Conservation (phyloP, 306 rosid genomes). For the Quercus cerris region DNA sequence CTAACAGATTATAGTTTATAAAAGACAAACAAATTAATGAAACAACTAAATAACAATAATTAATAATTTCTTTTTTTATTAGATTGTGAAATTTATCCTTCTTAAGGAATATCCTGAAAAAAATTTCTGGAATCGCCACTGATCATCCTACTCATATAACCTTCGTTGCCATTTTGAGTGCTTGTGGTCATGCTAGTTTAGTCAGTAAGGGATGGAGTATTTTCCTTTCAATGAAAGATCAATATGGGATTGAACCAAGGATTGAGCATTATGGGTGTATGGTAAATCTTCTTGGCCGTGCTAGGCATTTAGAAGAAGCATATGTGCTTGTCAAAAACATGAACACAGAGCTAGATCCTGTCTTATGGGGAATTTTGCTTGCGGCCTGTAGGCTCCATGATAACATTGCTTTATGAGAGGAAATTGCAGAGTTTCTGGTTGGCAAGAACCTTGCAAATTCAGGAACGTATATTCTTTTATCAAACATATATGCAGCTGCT, state of each 20-base stretch:
- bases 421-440: conserved; percentile 64
- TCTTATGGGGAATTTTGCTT: conserved; percentile 79
- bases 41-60: too few relatives aligned
- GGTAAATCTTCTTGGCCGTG: conserved; percentile 79
- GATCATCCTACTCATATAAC: conserved; percentile 43
- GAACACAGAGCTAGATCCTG: conserved; percentile 61
- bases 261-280: conserved; percentile 82
- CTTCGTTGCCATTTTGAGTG: conserved; percentile 59
- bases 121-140: fast-evolving
- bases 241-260: conserved; percentile 48
- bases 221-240: conserved; percentile 52
- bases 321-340: conserved; percentile 60
- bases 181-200: conserved; percentile 73
- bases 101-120: too few relatives aligned
- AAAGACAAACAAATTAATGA: too few relatives aligned
- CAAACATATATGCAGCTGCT: conserved; percentile 69
- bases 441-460: conserved; percentile 56
- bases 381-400: conserved; percentile 79
- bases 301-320: conserved; percentile 67
- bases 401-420: conserved; percentile 55
- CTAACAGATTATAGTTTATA: too few relatives aligned
- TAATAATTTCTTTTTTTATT: too few relatives aligned
- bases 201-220: conserved; percentile 51
- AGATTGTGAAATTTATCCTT: too few relatives aligned
- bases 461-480: conserved; percentile 76